Conservation (phyloP, 805 yeast genomes). For the Ogataea nakhonphanomensis region DNA sequence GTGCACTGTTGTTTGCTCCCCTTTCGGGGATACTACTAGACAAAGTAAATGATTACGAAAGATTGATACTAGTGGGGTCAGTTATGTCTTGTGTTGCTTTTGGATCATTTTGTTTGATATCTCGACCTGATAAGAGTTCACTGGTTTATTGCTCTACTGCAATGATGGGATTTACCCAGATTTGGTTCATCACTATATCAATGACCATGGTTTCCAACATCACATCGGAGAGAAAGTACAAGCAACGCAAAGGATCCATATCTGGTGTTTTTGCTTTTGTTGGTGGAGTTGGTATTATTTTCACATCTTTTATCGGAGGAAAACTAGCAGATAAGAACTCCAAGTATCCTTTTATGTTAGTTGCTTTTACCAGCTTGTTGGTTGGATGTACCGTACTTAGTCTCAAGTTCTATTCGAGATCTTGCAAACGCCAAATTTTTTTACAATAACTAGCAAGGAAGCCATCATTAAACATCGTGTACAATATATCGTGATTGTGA, state of each 20-base stretch:
- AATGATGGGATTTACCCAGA: slow-evolving; percentile 58
- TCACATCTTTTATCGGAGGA: slow-evolving; percentile 62
- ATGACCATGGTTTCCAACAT: slow-evolving; percentile 48
- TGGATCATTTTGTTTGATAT: slow-evolving; percentile 32
- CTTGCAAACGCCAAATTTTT: slow-evolving; percentile 4
- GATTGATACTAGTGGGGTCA: slow-evolving; percentile 37
- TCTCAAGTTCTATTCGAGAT: slow-evolving; percentile 1
- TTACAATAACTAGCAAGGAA: neutral
- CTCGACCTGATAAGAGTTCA: slow-evolving; percentile 35
- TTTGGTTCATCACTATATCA: slow-evolving; percentile 58
- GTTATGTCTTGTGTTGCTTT: slow-evolving; percentile 43
- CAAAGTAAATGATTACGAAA: slow-evolving; percentile 30
- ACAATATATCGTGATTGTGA: too few species aligned
- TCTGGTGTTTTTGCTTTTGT: slow-evolving; percentile 66
- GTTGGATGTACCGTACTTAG: slow-evolving; percentile 24
- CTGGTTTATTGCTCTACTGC: slow-evolving; percentile 38
- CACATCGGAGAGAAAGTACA: slow-evolving; percentile 41
- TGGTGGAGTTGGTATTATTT: slow-evolving; percentile 65
- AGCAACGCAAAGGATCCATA: slow-evolving; percentile 55
- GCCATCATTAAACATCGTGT: too few species aligned
- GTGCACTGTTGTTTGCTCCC: slow-evolving; percentile 60
- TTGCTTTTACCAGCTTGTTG: slow-evolving; percentile 40
- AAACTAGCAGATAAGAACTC: slow-evolving; percentile 52
- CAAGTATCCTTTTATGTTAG: slow-evolving; percentile 55
- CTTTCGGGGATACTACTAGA: slow-evolving; percentile 60